phyloP scores from a whole-genome alignment of 345 rosid genomes.

The Euphorbia tirucalli region DNA sequence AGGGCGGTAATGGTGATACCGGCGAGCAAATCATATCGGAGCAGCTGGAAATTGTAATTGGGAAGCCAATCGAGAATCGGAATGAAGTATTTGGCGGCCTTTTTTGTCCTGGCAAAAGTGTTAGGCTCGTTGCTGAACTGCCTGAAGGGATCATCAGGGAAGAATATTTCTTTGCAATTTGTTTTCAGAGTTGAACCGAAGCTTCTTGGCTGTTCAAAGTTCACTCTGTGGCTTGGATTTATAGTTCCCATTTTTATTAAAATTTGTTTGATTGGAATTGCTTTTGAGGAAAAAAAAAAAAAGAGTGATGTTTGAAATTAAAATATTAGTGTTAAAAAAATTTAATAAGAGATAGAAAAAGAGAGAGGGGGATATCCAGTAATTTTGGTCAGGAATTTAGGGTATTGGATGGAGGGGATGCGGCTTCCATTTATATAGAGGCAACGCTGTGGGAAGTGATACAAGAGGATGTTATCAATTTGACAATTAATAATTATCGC shows the following conservation, averaged over 20 bases:
- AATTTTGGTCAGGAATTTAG: not conserved
- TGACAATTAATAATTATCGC: too few species aligned
- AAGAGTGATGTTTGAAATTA: too few species aligned
- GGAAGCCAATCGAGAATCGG: constrained; percentile 86
- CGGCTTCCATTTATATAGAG: constrained; percentile 5
- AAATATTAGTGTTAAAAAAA: too few species aligned
- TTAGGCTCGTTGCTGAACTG: constrained; percentile 33
- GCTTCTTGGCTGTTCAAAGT: constrained; percentile 49
- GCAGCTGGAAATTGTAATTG: constrained; percentile 39
- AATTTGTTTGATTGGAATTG: not conserved
- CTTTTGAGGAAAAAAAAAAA: too few species aligned
- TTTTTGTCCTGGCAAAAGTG: constrained; percentile 23
- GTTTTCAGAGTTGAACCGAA: constrained; percentile 44
- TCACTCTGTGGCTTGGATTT: constrained; percentile 33
- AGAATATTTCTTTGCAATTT: constrained; percentile 65
- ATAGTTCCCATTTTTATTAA: constrained; percentile 25
- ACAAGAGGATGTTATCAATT: not conserved
- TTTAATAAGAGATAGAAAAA: not conserved
- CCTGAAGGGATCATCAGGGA: constrained; percentile 81
- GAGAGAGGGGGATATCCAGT: not conserved
- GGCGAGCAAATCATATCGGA: constrained; percentile 69
- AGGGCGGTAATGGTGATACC: constrained; percentile 90
- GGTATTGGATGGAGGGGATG: not conserved
- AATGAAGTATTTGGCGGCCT: constrained; percentile 53
- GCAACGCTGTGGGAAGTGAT: not conserved